Evolutionary conservation across 139 green algal genomes (phyloP), one percentile per base, ranked within the genome.

Genomic region (Gonium pectorale): DNA sequence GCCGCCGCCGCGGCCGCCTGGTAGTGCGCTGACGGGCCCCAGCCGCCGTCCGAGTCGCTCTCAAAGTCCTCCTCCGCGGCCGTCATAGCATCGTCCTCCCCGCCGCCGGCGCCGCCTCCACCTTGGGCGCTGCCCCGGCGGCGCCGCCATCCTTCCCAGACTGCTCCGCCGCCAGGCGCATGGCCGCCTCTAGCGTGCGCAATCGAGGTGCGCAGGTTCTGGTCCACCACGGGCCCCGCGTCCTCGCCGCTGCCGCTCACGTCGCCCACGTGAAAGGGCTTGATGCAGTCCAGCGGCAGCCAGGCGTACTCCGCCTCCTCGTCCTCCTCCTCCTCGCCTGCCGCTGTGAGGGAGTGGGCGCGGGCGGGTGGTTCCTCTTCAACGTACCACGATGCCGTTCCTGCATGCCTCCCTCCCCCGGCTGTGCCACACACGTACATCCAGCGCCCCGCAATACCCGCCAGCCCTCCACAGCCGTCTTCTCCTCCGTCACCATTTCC

Each of bases 261-360:
- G 37, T 94, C 73, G 3, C 93, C 92, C 3, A 88, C 51, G 5
- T 68, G 60, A 79, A 98, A 98, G 9, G 92, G 90, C 81, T 96
- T 95, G 35, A 98, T 77, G 83, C 87, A 93, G 67, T 95, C 90
- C 13, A 91, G 78, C 0, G 93, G 91, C 78, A 98, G 92, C 96
- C 96, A 98, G 21, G 96, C 96, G 84, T 97, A 98, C 90, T 98
- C 96, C 8, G 94, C 96, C 86, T 98, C 96, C 5, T 97, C 94
- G 7, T 92, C 87, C 0, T 93, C 92, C 51, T 90, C 86, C 6
- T 85, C 87, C 41, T 90, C 81, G n/a, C 80, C 79, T 51, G 78
- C 64, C n/a, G n/a, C n/a, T n/a, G n/a, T 13, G 60, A 13, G 35
- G 24, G 19, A 17, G 31, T 15, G 21, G 60, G 38, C 37, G 3